Evolutionary conservation across 768 basidiomycete genomes (phyloP).

Genomic region (Chalciporus chontae): DNA sequence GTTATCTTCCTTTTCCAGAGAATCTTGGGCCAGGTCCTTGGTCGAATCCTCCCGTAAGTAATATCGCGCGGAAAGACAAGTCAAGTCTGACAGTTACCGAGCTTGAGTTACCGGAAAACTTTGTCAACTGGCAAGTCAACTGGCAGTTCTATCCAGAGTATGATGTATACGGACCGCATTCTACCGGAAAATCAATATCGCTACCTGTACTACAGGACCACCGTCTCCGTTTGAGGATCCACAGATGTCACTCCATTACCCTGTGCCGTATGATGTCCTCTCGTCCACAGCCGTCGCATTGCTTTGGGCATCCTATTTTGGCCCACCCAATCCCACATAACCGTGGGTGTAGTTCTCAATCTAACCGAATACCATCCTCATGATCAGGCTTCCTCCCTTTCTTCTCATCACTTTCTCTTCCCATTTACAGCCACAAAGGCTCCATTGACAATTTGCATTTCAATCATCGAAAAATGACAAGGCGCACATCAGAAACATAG

Average conservation of each 20-base stretch:
- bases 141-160: too few relatives aligned
- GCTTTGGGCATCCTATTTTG: neutral
- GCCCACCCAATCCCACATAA: conserved; percentile 1
- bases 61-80: too few relatives aligned
- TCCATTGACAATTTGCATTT: neutral
- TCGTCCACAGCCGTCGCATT: neutral
- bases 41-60: too few relatives aligned
- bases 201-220: too few relatives aligned
- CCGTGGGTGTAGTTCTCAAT: conserved; percentile 1
- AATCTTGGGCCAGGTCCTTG: too few relatives aligned
- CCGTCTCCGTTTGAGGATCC: too few relatives aligned
- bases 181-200: neutral
- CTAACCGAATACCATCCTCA: neutral
- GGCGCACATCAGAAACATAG: neutral
- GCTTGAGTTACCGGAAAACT: too few relatives aligned
- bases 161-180: too few relatives aligned
- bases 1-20: too few relatives aligned
- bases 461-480: neutral
- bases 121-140: too few relatives aligned
- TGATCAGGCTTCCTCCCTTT: neutral
- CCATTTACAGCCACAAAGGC: neutral
- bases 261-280: neutral
- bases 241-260: neutral
- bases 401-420: neutral
- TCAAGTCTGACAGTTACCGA: too few relatives aligned